A percentile compares a stretch with the other conserved stretches of the same genome.
Conservation (phyloP, 2,329 filamentous ascomycete species). For the Elsinoe batatas region DNA sequence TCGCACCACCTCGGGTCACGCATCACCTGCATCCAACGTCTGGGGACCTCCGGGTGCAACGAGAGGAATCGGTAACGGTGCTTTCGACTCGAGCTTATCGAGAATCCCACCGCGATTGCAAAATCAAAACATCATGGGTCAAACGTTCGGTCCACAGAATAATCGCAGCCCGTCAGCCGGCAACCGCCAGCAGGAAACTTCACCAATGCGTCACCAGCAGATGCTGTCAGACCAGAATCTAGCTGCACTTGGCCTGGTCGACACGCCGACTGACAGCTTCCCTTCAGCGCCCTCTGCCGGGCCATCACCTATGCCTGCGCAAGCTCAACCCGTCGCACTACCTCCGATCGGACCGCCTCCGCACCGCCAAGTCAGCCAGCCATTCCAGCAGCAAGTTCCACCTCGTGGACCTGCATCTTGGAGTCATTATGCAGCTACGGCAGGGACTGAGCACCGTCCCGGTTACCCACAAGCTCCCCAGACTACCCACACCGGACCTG, state of each 20-base stretch:
- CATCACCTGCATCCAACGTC: constrained; percentile 49
- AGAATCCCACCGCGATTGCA: constrained; percentile 36
- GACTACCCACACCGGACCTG: background rate
- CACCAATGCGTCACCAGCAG: constrained; percentile 12
- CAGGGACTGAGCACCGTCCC: constrained; percentile 1
- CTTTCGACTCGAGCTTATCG: constrained; percentile 56
- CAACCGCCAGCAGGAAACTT: constrained; percentile 13
- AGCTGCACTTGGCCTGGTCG: constrained; percentile 9
- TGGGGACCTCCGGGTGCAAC: constrained; percentile 63
- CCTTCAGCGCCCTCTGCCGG: constrained; percentile 4
- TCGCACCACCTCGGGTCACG: constrained; percentile 19
- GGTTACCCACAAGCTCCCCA: background rate
- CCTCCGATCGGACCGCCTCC: constrained; percentile 28
- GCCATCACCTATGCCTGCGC: constrained; percentile 4
- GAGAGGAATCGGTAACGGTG: constrained; percentile 65
- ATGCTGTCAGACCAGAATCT: constrained; percentile 11
- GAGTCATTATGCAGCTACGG: constrained; percentile 18
- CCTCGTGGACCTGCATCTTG: constrained; percentile 20
- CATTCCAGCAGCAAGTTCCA: constrained; percentile 11
- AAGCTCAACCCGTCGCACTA: constrained; percentile 3
- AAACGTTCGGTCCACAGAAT: constrained; percentile 15
- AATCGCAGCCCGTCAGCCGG: constrained; percentile 8
- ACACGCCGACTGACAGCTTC: constrained; percentile 10
- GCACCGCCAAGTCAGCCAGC: constrained; percentile 17
- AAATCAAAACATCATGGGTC: constrained; percentile 22